Conservation (phyloP, 78 protist species). For the Cyanophora paradoxa region DNA sequence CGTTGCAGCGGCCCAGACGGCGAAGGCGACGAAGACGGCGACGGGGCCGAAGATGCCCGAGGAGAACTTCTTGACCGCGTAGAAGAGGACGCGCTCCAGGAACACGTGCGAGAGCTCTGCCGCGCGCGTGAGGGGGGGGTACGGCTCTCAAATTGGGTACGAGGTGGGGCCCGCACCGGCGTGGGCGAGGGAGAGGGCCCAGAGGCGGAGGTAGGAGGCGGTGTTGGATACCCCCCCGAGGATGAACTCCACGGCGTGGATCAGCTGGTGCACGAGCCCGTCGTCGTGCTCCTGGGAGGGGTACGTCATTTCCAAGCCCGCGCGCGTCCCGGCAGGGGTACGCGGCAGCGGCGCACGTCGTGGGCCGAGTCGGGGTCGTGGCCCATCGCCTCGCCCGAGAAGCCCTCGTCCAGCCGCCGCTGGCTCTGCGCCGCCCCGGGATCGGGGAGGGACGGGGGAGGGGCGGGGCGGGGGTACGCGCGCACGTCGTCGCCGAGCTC, state of each 20-base stretch:
- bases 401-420: no score
- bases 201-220: conserved; percentile 99
- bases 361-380: no score
- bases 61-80: background rate
- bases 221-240: conserved; percentile 98
- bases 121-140: no score
- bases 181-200: conserved; percentile 99
- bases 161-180: conserved; percentile 2
- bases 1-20: conserved; percentile 85
- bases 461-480: no score
- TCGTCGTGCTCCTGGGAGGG: no score
- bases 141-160: background rate
- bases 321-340: no score
- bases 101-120: conserved; percentile 9
- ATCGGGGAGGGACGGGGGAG: no score
- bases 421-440: no score
- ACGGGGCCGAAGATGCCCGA: background rate
- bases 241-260: conserved; percentile 96
- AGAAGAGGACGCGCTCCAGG: conserved; percentile 12
- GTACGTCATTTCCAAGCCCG: no score
- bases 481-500: no score
- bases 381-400: no score
- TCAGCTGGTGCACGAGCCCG: background rate
- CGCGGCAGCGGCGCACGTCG: no score
- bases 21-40: conserved; percentile 57